A percentile compares a stretch with the other conserved stretches of the same genome.
phyloP scores from a whole-genome alignment of 345 rosid genomes.

The Rhodamnia argentea region DNA sequence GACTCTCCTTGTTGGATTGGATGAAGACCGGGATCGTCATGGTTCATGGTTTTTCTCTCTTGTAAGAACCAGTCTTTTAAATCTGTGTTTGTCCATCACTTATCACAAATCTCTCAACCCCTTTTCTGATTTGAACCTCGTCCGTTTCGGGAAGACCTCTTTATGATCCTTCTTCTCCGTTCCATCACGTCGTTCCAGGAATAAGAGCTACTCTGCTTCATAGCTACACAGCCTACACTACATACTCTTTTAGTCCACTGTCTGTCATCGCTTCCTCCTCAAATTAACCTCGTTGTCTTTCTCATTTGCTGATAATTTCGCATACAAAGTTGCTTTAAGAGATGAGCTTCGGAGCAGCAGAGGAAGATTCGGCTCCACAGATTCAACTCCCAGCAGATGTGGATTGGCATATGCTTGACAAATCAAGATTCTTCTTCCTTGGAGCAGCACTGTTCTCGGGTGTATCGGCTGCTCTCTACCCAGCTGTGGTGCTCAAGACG shows the following conservation, averaged over 20 bases:
- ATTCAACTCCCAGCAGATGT: conserved; percentile 76
- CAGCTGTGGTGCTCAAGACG: conserved; percentile 73
- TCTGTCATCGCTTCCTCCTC: neutral
- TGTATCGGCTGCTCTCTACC: conserved; percentile 85
- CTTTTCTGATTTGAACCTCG: neutral
- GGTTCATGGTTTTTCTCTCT: neutral
- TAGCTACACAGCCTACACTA: neutral
- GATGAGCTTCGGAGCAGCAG: conserved; percentile 75
- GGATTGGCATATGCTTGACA: conserved; percentile 96
- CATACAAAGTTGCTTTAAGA: conserved; percentile 37
- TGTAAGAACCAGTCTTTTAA: neutral
- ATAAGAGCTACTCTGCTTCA: neutral
- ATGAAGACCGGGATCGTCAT: neutral
- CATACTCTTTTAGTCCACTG: neutral
- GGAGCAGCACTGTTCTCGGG: conserved; percentile 91
- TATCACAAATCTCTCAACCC: neutral
- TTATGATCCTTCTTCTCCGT: neutral
- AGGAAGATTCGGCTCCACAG: conserved; percentile 69
- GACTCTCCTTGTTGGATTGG: neutral
- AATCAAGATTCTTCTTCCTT: conserved; percentile 78
- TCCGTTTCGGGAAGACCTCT: neutral
- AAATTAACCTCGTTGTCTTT: neutral
- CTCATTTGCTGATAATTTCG: neutral
- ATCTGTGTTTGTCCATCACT: neutral
- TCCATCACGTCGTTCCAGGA: neutral